Base-by-base conservation (phyloP, 2,329 filamentous ascomycete genomes). In the Apiospora sp. region DNA sequence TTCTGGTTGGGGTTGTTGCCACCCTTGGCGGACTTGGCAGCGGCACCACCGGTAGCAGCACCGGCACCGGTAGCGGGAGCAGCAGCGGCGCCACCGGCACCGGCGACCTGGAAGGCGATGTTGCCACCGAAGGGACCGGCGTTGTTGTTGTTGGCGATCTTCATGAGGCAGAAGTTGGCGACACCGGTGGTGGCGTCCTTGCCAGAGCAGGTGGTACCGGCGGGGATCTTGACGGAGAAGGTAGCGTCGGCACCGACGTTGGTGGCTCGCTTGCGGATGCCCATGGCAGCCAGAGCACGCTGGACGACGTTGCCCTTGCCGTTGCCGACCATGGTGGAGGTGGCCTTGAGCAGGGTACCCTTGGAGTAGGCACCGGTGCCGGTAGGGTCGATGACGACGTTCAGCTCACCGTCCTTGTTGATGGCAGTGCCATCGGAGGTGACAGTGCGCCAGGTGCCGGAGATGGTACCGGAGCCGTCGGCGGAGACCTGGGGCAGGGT, bases 71-170 rank as follows among this genome's bases (percentile, higher is more conserved):
- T n/a, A 14, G 41, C 67, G 24, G 41, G 14, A 44, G 71, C 37
- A n/a, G 71, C 22, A 30, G 61, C 48, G 19, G 22, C 44, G 13
- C 34, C 44, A 61, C 49, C 67, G 30, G 69, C 69, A 49, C 72
- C 70, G 4, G 75, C 74, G 68, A 76, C 74, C 71, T 76, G 75
- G 75, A 77, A 76, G 14, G 75, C 75, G 27, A 77, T 71, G 49
- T 72, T 72, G 24, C 75, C 74, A 30, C 75, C 75, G 37, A 76
- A 77, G 13, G 75, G 75, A 4, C 75, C 75, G 7, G 69, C 71
- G 19, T 49, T 46, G 70, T 74, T 76, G 70, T 76, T 71, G 71
- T 77, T 77, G 58, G 72, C 75, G 68, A 77, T 61, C 74, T 77
- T 77, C 70, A 77, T 37, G 14, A 77, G 72, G 43, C 75, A 77